A percentile compares a stretch with the other conserved stretches of the same genome.
Evolutionary conservation across 2,329 filamentous ascomycete genomes (phyloP).

Genomic region (Zasmidium angulare): DNA sequence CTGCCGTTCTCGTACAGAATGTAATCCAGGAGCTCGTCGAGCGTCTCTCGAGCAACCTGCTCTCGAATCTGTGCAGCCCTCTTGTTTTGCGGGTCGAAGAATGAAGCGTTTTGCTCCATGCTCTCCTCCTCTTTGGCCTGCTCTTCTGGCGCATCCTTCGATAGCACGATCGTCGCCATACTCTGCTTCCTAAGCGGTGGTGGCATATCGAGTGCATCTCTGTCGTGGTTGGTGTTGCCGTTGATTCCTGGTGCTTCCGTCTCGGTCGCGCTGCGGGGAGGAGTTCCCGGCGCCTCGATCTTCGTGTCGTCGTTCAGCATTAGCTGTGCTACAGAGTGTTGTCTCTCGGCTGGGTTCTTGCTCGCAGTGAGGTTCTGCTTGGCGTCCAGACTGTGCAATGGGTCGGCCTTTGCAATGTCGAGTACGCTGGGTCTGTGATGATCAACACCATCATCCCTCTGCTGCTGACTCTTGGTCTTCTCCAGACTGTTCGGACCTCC

Average conservation of each 20-base stretch:
- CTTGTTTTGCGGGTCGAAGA: slow-evolving; percentile 90
- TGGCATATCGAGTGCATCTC: slow-evolving; percentile 19
- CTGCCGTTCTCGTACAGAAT: slow-evolving; percentile 78
- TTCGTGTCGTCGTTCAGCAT: slow-evolving; percentile 58
- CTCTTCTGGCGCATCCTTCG: slow-evolving; percentile 17
- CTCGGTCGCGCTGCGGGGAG: slow-evolving; percentile 14
- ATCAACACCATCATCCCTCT: slow-evolving; percentile 15
- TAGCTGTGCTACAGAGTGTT: slow-evolving; percentile 53
- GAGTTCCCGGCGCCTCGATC: slow-evolving; percentile 35
- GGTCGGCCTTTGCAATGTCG: slow-evolving; percentile 15
- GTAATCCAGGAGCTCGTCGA: slow-evolving; percentile 90
- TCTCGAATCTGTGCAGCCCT: slow-evolving; percentile 81
- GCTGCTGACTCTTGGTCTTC: slow-evolving; percentile 28
- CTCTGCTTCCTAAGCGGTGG: slow-evolving; percentile 19
- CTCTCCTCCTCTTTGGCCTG: slow-evolving; percentile 43
- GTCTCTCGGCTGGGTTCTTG: slow-evolving; percentile 18
- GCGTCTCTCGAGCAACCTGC: slow-evolving; percentile 85
- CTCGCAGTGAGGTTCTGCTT: slow-evolving; percentile 4
- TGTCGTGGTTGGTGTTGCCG: slow-evolving; percentile 31
- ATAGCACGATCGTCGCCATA: slow-evolving; percentile 20
- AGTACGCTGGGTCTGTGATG: slow-evolving; percentile 26
- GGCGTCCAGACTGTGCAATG: background rate
- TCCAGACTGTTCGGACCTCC: slow-evolving; percentile 49
- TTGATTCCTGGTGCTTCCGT: slow-evolving; percentile 17
- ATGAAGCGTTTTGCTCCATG: slow-evolving; percentile 86